Conservation (phyloP, 129 eudicot species). For the Scalesia atractyloides region DNA sequence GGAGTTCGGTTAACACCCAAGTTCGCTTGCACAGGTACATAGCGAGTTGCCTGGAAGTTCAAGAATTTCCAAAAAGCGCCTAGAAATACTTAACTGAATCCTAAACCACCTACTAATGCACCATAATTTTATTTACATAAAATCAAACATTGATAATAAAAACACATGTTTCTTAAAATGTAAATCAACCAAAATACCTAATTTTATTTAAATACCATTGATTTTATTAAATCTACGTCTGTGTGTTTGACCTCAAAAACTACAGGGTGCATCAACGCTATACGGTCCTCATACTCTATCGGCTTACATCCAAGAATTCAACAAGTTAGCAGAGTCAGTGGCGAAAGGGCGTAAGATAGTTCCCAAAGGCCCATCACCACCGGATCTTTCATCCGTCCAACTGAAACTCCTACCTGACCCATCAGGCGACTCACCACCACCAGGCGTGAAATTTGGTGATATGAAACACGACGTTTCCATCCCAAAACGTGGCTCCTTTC, state of each 20-base stretch:
- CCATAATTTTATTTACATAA: too few relatives aligned
- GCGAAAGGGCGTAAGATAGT: constrained; percentile 43
- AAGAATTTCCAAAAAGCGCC: too few relatives aligned
- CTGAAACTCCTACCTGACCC: constrained; percentile 40
- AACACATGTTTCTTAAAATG: too few relatives aligned
- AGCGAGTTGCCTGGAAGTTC: too few relatives aligned
- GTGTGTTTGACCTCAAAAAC: background rate
- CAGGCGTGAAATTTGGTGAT: constrained; percentile 59
- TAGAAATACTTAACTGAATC: too few relatives aligned
- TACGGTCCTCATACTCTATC: constrained; percentile 69
- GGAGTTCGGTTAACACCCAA: too few relatives aligned
- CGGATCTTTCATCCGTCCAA: constrained; percentile 60
- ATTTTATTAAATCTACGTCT: background rate
- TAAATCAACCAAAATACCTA: too few relatives aligned
- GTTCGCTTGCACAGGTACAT: too few relatives aligned
- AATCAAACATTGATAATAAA: too few relatives aligned
- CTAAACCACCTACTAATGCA: too few relatives aligned
- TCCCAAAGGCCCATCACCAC: constrained; percentile 48
- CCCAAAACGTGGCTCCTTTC: constrained; percentile 41
- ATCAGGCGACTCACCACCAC: constrained; percentile 60
- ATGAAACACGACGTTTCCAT: constrained; percentile 43
- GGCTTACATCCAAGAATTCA: constrained; percentile 78
- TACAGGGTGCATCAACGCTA: constrained; percentile 69
- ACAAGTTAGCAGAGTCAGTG: constrained; percentile 58
- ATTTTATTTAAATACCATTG: too few relatives aligned